A percentile compares a stretch with the other conserved stretches of the same genome.
Conservation (phyloP, 257 asterid genomes). For the Phtheirospermum japonicum region DNA sequence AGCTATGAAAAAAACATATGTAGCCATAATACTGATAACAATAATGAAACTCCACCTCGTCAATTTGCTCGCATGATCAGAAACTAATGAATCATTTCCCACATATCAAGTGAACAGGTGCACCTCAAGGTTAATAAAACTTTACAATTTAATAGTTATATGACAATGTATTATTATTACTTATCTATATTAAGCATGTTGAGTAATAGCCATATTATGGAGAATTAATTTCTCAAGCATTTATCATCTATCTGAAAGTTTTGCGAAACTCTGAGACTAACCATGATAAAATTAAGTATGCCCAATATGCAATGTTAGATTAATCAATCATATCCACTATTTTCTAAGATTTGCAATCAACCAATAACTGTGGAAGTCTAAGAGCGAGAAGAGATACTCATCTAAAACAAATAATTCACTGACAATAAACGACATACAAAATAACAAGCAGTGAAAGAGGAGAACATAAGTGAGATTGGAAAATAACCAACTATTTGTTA, state of each 20-base stretch:
- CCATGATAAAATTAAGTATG: constrained; percentile 2
- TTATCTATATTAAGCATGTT: neutral
- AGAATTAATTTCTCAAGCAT: constrained; percentile 1
- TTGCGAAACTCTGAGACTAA: too few species aligned
- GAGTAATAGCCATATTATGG: neutral
- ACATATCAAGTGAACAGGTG: neutral
- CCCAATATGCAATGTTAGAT: neutral
- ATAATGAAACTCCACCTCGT: neutral
- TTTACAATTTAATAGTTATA: neutral
- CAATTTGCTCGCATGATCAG: neutral
- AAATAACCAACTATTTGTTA: neutral
- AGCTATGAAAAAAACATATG: neutral
- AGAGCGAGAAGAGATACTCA: constrained; percentile 1
- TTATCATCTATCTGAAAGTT: neutral
- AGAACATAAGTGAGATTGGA: neutral
- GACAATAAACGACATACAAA: constrained; percentile 3
- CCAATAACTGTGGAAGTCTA: neutral
- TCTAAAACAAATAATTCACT: constrained; percentile 9
- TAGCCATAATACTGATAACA: neutral
- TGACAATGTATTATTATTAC: neutral
- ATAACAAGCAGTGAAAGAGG: constrained; percentile 17
- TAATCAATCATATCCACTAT: constrained; percentile 6
- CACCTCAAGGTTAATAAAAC: neutral
- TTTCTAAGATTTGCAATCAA: constrained; percentile 3
- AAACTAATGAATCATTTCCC: neutral